Conservation (phyloP, 1,284 basidiomycete genomes). For the Fomitopsis pinicola region DNA sequence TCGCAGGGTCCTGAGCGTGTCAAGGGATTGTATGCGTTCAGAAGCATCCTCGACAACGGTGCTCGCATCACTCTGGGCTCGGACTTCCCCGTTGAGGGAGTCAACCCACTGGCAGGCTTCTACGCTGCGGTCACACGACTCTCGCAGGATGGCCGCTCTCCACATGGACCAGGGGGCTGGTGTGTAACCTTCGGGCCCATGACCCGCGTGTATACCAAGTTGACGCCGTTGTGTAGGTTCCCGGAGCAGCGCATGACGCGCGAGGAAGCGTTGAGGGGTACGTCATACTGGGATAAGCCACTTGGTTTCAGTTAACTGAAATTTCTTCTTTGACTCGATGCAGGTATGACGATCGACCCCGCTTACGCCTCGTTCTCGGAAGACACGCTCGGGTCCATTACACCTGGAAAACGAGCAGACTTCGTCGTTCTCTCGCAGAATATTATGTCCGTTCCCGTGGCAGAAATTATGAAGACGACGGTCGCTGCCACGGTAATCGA, state of each 20-base stretch:
- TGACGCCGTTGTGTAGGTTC: slow-evolving; percentile 49
- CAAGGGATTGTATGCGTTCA: slow-evolving; percentile 85
- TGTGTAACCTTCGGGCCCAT: slow-evolving; percentile 29
- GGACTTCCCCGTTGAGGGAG: slow-evolving; percentile 85
- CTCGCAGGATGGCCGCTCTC: slow-evolving; percentile 68
- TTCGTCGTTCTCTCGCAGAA: slow-evolving; percentile 79
- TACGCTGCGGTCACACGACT: slow-evolving; percentile 83
- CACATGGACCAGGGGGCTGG: slow-evolving; percentile 83
- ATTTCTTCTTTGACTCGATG: neutral
- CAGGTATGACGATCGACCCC: slow-evolving; percentile 72
- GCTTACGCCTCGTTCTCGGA: slow-evolving; percentile 88
- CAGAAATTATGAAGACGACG: slow-evolving; percentile 64
- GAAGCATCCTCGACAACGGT: slow-evolving; percentile 58
- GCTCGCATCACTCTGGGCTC: slow-evolving; percentile 74
- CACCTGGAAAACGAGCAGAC: slow-evolving; percentile 79
- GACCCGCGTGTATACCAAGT: neutral
- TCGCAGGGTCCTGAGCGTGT: slow-evolving; percentile 76
- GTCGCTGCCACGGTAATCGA: slow-evolving; percentile 80
- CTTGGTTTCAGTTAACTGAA: neutral
- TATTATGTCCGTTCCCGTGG: slow-evolving; percentile 65
- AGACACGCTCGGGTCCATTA: slow-evolving; percentile 64
- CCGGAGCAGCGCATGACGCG: slow-evolving; percentile 76
- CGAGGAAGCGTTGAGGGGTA: slow-evolving; percentile 66
- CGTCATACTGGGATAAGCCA: slow-evolving; percentile 3
- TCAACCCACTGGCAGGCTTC: slow-evolving; percentile 76